These are phyloP conservation scores for Wickerhamomyces sydowiorum DNA, from an alignment of 805 yeast species.

Conservation along the genomic window DNA sequence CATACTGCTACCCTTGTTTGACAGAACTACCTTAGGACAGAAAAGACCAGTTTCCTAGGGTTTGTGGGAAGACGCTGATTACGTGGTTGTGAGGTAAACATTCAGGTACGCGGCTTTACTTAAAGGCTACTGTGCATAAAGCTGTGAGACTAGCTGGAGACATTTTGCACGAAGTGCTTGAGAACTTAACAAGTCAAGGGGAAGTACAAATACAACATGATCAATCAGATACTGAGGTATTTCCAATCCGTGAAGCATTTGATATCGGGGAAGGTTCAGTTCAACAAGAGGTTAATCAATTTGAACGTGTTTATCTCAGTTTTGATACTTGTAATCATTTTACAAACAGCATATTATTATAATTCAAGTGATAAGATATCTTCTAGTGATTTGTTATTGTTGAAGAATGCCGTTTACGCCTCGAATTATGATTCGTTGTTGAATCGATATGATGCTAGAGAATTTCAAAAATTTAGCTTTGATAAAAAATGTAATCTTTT, in stretches of 20 bases:
- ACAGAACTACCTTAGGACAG: too few species aligned
- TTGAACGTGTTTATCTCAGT: conserved; percentile 12
- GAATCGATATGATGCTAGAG: not conserved
- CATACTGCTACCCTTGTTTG: too few species aligned
- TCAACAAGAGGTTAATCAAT: conserved; percentile 17
- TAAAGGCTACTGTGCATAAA: too few species aligned
- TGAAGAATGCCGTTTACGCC: conserved; percentile 13
- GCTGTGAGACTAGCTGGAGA: too few species aligned
- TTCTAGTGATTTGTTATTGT: conserved; percentile 3
- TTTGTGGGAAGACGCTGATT: too few species aligned
- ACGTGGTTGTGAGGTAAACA: too few species aligned
- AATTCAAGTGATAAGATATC: not conserved
- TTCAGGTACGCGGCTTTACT: too few species aligned
- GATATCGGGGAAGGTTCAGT: conserved; percentile 2
- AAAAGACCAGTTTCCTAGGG: too few species aligned
- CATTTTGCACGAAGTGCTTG: too few species aligned
- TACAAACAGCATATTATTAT: conserved; percentile 9
- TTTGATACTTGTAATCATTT: conserved; percentile 6
- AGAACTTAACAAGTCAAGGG: too few species aligned
- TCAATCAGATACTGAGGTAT: conserved; percentile 5
- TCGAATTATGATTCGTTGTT: conserved; percentile 12
- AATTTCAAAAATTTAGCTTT: conserved; percentile 5
- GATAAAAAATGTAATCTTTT: conserved; percentile 13
- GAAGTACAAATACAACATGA: not conserved
- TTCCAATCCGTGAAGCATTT: conserved; percentile 1